These are phyloP conservation scores for Tothia fuscella DNA, from an alignment of 2,329 filamentous ascomycete genomes.

Conservation along the genomic window DNA sequence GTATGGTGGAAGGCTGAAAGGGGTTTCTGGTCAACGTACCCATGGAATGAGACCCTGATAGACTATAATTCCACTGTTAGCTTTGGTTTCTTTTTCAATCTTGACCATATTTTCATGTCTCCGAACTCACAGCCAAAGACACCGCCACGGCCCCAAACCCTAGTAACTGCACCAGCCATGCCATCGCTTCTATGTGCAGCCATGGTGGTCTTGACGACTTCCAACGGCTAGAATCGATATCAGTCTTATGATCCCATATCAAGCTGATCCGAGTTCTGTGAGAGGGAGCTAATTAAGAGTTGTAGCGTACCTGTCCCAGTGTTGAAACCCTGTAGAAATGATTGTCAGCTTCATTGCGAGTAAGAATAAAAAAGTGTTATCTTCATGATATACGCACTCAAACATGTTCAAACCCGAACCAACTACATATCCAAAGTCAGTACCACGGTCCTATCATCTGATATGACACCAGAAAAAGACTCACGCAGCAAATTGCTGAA, in stretches of 20 bases:
- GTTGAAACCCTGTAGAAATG: slow-evolving; percentile 45
- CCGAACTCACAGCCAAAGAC: slow-evolving; percentile 73
- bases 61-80: slow-evolving; percentile 54
- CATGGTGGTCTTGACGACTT: slow-evolving; percentile 99
- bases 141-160: slow-evolving; percentile 92
- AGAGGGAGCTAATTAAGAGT: too few species aligned
- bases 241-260: background rate
- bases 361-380: too few species aligned
- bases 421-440: slow-evolving; percentile 36
- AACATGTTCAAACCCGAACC: slow-evolving; percentile 93
- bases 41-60: slow-evolving; percentile 99
- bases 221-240: slow-evolving; percentile 55
- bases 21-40: slow-evolving; percentile 23
- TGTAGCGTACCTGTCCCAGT: slow-evolving; percentile 52
- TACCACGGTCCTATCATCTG: slow-evolving; percentile 10
- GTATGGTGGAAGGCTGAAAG: too few species aligned
- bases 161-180: slow-evolving; percentile 67
- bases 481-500: slow-evolving; percentile 89
- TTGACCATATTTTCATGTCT: background rate
- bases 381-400: slow-evolving; percentile 44
- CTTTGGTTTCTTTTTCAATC: background rate
- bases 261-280: background rate
- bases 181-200: slow-evolving; percentile 87
- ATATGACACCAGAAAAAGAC: slow-evolving; percentile 19
- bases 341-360: slow-evolving; percentile 11